Base-by-base conservation (phyloP, 2,329 filamentous ascomycete species). In the Apiospora aurea region DNA sequence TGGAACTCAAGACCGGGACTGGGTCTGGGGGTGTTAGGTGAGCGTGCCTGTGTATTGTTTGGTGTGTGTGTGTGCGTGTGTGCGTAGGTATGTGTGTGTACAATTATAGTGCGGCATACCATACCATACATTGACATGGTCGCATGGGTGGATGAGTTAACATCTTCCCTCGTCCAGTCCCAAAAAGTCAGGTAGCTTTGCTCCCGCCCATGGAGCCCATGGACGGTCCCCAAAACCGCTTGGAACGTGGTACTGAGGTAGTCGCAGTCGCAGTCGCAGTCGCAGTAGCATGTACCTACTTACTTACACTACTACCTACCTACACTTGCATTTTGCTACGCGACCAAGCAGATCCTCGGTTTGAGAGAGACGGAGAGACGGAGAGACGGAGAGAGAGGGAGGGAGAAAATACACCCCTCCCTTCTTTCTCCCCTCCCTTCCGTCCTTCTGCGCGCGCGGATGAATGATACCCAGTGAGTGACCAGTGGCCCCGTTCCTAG, bases 181-280 rank as follows among this genome's bases (percentile, higher is more conserved):
- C 34, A 64, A 64, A 64, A 64, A 64, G 57, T 64, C 57, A 64
- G 57, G 57, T 64, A 41, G 34, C 57, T 64, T 64, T 64, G 29
- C 57, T 64, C 57, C 57, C 57, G 57, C 34, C 57, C 57, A 64
- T n/a, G n/a, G n/a, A n/a, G n/a, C 26, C 26, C 26, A 29, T 64
- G 21, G 57, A 49, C 21, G 46, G 29, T n/a, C 21, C 29, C 26
- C 29, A 38, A 61, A 61, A 41, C n/a, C 53, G 29, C 57, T 64
- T 24, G 57, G 57, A 41, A 64, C 57, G 34, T 64, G 57, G 57
- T 41, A 64, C 34, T 64, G 57, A 41, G 53, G 53, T 61, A 49
- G 46, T 18, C 8, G 41, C 13, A 43, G 41, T 38, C 7, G 34
- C 34, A 38, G 34, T 38, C 34, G 34, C 34, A 38, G 34, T 38